Evolutionary conservation across 2,329 filamentous ascomycete species (phyloP), one percentile per base, ranked within the genome.

Genomic region (Cladophialophora bantiana): DNA sequence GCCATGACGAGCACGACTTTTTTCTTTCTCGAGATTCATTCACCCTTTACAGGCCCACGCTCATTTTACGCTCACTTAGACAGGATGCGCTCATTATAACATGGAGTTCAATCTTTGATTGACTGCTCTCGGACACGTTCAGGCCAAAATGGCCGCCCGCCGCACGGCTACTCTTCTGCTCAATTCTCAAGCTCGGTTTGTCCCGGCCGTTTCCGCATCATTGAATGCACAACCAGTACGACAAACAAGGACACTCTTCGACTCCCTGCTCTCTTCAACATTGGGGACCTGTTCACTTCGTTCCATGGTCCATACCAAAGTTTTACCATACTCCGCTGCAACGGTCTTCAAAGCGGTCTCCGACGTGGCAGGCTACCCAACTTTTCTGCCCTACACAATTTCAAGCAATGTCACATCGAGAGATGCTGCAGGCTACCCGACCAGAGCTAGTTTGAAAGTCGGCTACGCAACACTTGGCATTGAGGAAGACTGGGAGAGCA

Each of bases 381-480:
- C 83, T 71, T 99, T 98, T 83, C 87, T 99, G n/a, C 95, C 95
- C 10, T 97, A 96, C 85, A 96, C 94, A 81, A 86, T 87, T 52
- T 83, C 83, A 54, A 94, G 91, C 42, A 85, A 84, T 68, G 93
- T 98, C 48, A 97, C 93, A 1, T 83, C 84, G 66, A 93, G 90
- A 86, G 90, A 91, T 6, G 80, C 67, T 5, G 82, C 77, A 32
- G 75, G 80, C 1, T 79, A 79, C 63, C 95, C 95, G 0, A 85
- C 88, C 34, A 85, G 89, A 69, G 95, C 92, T 13, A 89, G 90
- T 74, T 83, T 99, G 12, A 90, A 89, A 7, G 88, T 96, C 38
- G 95, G 95, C 71, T 98, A 93, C 87, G 91, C 91, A 34, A 88
- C 88, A 15, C 66, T 73, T 36, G 72, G 72, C 4, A 85, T 97